phyloP scores from a whole-genome alignment of 305 asterid genomes.

The Fraxinus angustifolia region DNA sequence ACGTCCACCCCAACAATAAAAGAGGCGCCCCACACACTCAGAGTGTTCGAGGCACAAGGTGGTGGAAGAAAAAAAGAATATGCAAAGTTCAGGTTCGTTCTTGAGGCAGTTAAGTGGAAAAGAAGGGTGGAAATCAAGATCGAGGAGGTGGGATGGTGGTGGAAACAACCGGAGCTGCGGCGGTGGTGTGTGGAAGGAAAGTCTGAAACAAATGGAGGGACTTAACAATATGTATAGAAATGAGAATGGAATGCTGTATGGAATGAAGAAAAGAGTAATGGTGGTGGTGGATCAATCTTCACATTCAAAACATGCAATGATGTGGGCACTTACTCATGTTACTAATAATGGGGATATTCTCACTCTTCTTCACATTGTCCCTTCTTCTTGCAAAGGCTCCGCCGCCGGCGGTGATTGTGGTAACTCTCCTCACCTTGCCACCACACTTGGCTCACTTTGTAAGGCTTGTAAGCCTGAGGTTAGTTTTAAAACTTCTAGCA shows the following conservation, averaged over 20 bases:
- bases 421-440: slow-evolving; percentile 50
- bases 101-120: slow-evolving; percentile 68
- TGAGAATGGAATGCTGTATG: slow-evolving; percentile 38
- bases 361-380: slow-evolving; percentile 66
- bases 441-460: slow-evolving; percentile 74
- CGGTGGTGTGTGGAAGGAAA: slow-evolving; percentile 2
- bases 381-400: slow-evolving; percentile 30
- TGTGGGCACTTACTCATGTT: slow-evolving; percentile 93
- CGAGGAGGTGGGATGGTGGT: slow-evolving; percentile 48
- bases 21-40: not conserved
- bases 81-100: slow-evolving; percentile 59
- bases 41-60: not conserved
- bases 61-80: slow-evolving; percentile 14
- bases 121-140: slow-evolving; percentile 57
- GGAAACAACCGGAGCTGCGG: slow-evolving; percentile 18
- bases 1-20: not conserved
- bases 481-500: not conserved
- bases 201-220: slow-evolving; percentile 55
- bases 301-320: slow-evolving; percentile 76
- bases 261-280: slow-evolving; percentile 76
- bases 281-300: slow-evolving; percentile 79
- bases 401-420: not conserved
- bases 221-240: slow-evolving; percentile 31
- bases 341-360: slow-evolving; percentile 71
- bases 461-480: slow-evolving; percentile 91